phyloP scores from a whole-genome alignment of 805 yeast genomes.

The Wickerhamiella kazuoi region DNA sequence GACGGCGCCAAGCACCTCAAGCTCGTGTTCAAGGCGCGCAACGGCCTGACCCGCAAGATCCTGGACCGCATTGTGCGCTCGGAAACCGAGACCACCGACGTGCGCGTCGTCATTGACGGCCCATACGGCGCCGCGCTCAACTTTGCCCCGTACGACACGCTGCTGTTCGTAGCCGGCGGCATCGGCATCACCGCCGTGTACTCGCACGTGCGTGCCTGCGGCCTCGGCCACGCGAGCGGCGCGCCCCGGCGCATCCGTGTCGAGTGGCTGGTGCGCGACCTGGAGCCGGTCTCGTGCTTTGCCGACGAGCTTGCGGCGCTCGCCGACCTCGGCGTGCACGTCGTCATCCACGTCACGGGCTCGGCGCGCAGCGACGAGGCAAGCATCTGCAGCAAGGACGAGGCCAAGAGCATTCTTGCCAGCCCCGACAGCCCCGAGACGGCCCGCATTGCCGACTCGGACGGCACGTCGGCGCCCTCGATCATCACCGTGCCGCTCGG shows the following conservation, averaged over 20 bases:
- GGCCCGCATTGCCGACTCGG: too few relatives aligned
- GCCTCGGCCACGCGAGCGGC: neutral
- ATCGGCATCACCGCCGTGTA: constrained; percentile 53
- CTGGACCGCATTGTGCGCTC: neutral
- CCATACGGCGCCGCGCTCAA: constrained; percentile 47
- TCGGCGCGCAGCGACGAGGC: neutral
- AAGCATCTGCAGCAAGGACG: too few relatives aligned
- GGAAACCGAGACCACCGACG: neutral
- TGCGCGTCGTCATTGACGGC: constrained; percentile 33
- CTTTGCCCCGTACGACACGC: constrained; percentile 32
- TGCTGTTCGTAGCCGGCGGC: constrained; percentile 54
- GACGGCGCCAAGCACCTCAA: constrained; percentile 1
- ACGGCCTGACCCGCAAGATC: constrained; percentile 1
- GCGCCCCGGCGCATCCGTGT: neutral
- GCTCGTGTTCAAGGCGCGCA: constrained; percentile 3
- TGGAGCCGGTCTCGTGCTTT: constrained; percentile 1
- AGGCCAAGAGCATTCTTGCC: too few relatives aligned
- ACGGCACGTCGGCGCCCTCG: too few relatives aligned
- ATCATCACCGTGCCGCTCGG: too few relatives aligned
- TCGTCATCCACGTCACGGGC: constrained; percentile 2
- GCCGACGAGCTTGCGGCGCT: constrained; percentile 1
- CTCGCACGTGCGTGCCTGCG: constrained; percentile 18
- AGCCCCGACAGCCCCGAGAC: too few relatives aligned
- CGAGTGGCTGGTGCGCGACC: constrained; percentile 3
- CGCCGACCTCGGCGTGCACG: neutral